Percentiles rank a stretch among this genome's conserved stretches.
phyloP scores from a whole-genome alignment of 352 stramenopile species.

The Albugo laibachii region DNA sequence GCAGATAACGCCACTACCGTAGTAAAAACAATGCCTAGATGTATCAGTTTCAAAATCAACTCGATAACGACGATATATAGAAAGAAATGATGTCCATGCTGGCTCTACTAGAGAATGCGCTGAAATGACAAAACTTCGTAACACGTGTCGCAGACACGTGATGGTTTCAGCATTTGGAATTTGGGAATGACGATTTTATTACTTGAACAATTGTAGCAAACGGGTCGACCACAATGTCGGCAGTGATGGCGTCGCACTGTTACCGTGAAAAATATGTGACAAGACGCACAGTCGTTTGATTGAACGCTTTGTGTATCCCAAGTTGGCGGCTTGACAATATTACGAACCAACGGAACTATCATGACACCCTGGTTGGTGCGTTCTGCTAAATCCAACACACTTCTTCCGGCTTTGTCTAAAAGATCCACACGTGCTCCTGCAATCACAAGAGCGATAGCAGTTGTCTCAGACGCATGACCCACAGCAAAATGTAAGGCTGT shows the following conservation, averaged over 20 bases:
- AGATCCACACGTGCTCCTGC: slow-evolving; percentile 61
- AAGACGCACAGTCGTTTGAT: slow-evolving; percentile 47
- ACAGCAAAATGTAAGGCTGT: slow-evolving; percentile 67
- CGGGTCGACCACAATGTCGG: slow-evolving; percentile 55
- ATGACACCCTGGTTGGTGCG: slow-evolving; percentile 61
- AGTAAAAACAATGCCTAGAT: not conserved
- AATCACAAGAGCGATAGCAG: slow-evolving; percentile 47
- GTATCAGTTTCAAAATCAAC: not conserved
- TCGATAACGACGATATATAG: not conserved
- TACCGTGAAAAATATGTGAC: slow-evolving; percentile 45
- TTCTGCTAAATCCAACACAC: slow-evolving; percentile 65
- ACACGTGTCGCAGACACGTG: slow-evolving; percentile 68
- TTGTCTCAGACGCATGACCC: slow-evolving; percentile 44
- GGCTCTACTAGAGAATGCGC: slow-evolving; percentile 31
- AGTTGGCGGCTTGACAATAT: slow-evolving; percentile 35
- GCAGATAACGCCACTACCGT: not conserved
- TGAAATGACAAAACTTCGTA: slow-evolving; percentile 71
- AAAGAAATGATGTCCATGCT: not conserved
- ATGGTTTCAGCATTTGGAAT: slow-evolving; percentile 47
- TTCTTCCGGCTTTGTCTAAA: slow-evolving; percentile 57
- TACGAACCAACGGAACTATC: slow-evolving; percentile 62
- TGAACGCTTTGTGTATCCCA: slow-evolving; percentile 44
- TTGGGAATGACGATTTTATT: slow-evolving; percentile 73
- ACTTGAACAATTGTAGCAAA: slow-evolving; percentile 76
- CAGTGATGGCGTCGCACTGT: slow-evolving; percentile 75